Evolutionary conservation across 129 eudicot genomes (phyloP).

Genomic region (Deinandra increscens): DNA sequence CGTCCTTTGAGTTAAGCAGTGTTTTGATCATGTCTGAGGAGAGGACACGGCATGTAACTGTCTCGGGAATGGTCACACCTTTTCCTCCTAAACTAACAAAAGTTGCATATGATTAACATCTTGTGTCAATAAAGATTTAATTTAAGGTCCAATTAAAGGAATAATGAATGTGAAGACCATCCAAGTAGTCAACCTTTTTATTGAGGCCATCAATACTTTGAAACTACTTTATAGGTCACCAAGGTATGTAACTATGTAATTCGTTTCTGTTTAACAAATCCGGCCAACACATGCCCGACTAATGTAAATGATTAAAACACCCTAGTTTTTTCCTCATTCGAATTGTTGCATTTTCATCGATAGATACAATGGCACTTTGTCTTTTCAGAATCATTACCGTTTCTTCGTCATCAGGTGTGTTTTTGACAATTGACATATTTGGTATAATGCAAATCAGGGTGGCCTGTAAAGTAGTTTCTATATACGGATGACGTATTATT

Average conservation of each 20-base stretch:
- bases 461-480: not conserved
- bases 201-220: not conserved
- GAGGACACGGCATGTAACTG: slow-evolving; percentile 74
- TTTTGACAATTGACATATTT: not conserved
- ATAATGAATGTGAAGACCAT: not conserved
- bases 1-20: slow-evolving; percentile 45
- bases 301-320: not conserved
- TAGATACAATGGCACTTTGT: not conserved
- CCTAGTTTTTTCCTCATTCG: not conserved
- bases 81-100: slow-evolving; percentile 50
- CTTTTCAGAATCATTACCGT: not conserved
- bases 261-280: not conserved
- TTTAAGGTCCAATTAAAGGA: not conserved
- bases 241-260: not conserved
- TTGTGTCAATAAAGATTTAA: not conserved
- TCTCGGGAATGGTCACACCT: slow-evolving; percentile 50
- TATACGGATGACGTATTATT: not conserved
- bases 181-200: not conserved
- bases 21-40: slow-evolving; percentile 63
- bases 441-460: not conserved
- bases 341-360: not conserved
- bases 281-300: not conserved
- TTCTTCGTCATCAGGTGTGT: not conserved
- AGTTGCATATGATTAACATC: slow-evolving; percentile 2
- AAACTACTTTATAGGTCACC: not conserved